Evolutionary conservation across 2,329 filamentous ascomycete genomes (phyloP).

Genomic region (Aspergillus aculeatinus): DNA sequence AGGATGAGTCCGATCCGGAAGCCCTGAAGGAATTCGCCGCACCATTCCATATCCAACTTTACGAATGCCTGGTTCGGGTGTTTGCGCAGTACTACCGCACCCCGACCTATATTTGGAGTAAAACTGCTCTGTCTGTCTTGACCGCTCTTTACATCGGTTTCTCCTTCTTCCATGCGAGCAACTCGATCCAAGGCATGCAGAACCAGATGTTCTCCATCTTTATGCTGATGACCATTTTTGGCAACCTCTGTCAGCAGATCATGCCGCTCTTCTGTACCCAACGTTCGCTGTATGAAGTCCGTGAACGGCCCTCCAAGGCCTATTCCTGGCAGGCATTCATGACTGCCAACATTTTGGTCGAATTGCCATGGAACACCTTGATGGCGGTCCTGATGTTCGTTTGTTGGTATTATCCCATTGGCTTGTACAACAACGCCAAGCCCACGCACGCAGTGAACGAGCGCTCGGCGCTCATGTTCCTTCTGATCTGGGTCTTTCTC

Average conservation of each 20-base stretch:
- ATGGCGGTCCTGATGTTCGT: slow-evolving; percentile 63
- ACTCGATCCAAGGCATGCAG: slow-evolving; percentile 75
- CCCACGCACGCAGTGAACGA: slow-evolving; percentile 42
- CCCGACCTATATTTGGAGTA: slow-evolving; percentile 84
- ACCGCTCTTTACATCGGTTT: slow-evolving; percentile 77
- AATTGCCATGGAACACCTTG: slow-evolving; percentile 65
- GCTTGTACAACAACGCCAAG: slow-evolving; percentile 43
- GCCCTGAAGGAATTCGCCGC: slow-evolving; percentile 76
- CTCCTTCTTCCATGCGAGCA: slow-evolving; percentile 72
- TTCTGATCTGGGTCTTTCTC: slow-evolving; percentile 65
- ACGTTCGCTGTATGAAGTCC: slow-evolving; percentile 58
- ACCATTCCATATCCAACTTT: slow-evolving; percentile 66
- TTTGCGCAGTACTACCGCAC: slow-evolving; percentile 92
- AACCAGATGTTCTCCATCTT: slow-evolving; percentile 91
- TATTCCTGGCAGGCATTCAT: slow-evolving; percentile 75
- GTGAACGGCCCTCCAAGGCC: slow-evolving; percentile 63
- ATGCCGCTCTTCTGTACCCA: slow-evolving; percentile 60
- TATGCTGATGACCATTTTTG: slow-evolving; percentile 78
- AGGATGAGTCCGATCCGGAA: slow-evolving; percentile 49
- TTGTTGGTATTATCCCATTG: slow-evolving; percentile 67
- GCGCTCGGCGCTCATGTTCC: slow-evolving; percentile 63
- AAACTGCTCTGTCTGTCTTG: slow-evolving; percentile 65
- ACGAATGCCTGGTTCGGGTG: slow-evolving; percentile 68
- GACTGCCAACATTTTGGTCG: slow-evolving; percentile 67
- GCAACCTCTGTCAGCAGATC: slow-evolving; percentile 53